phyloP scores from a whole-genome alignment of 345 rosid species.

The Corymbia maculata region DNA sequence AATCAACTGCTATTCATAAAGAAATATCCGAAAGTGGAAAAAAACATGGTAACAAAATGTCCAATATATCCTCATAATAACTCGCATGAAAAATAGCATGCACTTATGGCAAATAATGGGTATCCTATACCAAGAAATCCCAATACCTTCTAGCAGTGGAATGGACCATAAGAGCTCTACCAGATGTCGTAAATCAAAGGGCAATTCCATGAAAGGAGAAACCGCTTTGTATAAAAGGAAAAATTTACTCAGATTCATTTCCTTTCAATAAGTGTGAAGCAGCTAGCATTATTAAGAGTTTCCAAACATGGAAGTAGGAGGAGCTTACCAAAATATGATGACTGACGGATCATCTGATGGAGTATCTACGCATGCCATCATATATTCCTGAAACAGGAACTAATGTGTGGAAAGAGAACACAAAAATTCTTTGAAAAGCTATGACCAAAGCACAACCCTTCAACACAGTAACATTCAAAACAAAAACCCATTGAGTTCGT shows the following conservation, averaged over 20 bases:
- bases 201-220: not conserved
- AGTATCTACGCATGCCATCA: not conserved
- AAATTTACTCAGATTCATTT: not conserved
- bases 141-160: not conserved
- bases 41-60: not conserved
- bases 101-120: not conserved
- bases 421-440: not conserved
- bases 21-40: not conserved
- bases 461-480: not conserved
- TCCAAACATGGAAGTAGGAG: not conserved
- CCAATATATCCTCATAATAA: not conserved
- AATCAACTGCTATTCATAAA: not conserved
- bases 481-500: not conserved
- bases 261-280: not conserved
- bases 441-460: not conserved
- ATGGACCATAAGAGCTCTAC: not conserved
- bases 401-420: not conserved
- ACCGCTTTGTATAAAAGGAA: not conserved
- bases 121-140: not conserved
- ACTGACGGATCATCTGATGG: not conserved
- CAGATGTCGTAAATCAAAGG: not conserved
- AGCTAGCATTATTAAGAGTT: not conserved
- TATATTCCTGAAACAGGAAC: not conserved
- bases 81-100: not conserved
- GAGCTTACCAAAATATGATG: not conserved